Conservation (phyloP, 495 filamentous ascomycete genomes). For the Articulospora tetracladia region DNA sequence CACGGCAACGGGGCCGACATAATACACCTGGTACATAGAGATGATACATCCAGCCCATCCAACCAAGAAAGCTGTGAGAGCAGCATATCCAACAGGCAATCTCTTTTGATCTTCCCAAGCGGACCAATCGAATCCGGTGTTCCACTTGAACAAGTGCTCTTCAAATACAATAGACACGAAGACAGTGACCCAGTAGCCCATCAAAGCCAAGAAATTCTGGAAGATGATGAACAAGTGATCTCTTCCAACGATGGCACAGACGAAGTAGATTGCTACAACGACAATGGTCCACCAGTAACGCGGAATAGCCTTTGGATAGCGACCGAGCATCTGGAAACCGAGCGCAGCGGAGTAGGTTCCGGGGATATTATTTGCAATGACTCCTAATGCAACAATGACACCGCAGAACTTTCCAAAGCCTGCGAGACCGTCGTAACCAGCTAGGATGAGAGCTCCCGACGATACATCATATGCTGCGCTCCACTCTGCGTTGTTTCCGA, state of each 20-base stretch:
- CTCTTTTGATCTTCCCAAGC: slow-evolving; percentile 53
- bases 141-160: slow-evolving; percentile 59
- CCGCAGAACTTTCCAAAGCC: slow-evolving; percentile 69
- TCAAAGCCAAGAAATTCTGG: slow-evolving; percentile 66
- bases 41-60: slow-evolving; percentile 65
- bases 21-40: slow-evolving; percentile 66
- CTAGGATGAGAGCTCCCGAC: slow-evolving; percentile 63
- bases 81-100: slow-evolving; percentile 60
- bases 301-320: not conserved
- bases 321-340: slow-evolving; percentile 5
- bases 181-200: slow-evolving; percentile 69
- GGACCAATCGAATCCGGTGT: slow-evolving; percentile 52
- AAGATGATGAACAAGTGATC: slow-evolving; percentile 59
- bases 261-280: slow-evolving; percentile 23
- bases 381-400: slow-evolving; percentile 64
- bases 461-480: slow-evolving; percentile 49
- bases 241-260: slow-evolving; percentile 59
- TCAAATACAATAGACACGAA: slow-evolving; percentile 58
- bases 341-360: slow-evolving; percentile 63
- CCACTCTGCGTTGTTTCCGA: slow-evolving; percentile 47
- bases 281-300: not conserved
- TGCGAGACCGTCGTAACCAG: slow-evolving; percentile 56
- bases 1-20: slow-evolving; percentile 57
- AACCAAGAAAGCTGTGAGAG: slow-evolving; percentile 54
- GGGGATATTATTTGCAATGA: slow-evolving; percentile 66